These are phyloP conservation scores for Eucalyptus microcorys DNA, from an alignment of 345 rosid species.

Conservation along the genomic window DNA sequence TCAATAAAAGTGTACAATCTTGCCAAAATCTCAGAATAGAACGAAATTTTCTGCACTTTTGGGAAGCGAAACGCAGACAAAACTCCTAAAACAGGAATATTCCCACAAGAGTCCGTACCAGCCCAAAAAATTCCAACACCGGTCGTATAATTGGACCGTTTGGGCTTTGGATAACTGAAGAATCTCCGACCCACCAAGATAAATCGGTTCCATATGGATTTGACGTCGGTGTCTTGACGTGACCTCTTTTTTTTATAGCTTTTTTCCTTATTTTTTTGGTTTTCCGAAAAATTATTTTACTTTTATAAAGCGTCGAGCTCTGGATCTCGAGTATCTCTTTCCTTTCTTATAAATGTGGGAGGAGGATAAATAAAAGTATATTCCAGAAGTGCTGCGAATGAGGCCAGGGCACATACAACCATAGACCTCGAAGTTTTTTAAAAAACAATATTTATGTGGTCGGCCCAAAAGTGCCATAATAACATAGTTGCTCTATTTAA, in stretches of 20 bases:
- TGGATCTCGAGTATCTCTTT: background rate
- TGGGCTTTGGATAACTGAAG: background rate
- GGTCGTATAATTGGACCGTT: background rate
- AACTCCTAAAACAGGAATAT: background rate
- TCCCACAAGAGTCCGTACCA: background rate
- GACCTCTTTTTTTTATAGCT: background rate
- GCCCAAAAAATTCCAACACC: background rate
- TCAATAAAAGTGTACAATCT: background rate
- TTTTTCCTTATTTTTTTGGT: background rate
- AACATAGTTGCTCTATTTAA: background rate
- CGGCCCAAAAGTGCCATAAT: background rate
- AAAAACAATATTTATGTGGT: background rate
- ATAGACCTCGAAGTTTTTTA: background rate
- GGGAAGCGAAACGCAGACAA: background rate
- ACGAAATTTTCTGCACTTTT: background rate
- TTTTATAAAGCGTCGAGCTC: background rate
- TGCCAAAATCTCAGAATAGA: background rate
- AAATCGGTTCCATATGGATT: background rate
- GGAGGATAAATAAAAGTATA: background rate
- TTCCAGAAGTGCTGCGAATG: background rate
- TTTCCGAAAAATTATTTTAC: background rate
- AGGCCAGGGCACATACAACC: background rate
- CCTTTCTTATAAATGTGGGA: background rate
- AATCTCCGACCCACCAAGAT: background rate
- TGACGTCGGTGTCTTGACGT: background rate